These are phyloP conservation scores for Scutellaria minor DNA, from an alignment of 257 asterid genomes.

Conservation along the genomic window DNA sequence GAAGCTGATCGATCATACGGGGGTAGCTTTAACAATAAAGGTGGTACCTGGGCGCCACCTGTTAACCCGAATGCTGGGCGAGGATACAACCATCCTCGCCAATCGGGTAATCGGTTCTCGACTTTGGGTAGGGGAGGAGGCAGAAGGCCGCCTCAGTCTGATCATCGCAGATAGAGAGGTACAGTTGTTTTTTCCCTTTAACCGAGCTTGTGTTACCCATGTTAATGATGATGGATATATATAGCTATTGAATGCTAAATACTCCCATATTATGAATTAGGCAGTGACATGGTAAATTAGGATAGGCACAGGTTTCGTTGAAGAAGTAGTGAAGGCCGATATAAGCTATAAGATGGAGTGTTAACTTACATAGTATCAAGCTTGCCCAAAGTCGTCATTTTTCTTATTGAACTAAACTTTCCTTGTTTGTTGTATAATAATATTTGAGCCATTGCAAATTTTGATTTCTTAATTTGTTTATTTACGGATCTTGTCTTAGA, in stretches of 20 bases:
- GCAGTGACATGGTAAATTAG: conserved; percentile 7
- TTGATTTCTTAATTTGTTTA: too few relatives aligned
- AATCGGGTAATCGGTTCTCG: conserved; percentile 62
- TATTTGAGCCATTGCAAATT: too few relatives aligned
- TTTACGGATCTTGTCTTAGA: too few relatives aligned
- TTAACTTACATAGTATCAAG: too few relatives aligned
- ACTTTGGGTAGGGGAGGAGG: conserved; percentile 62
- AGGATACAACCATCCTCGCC: conserved; percentile 56
- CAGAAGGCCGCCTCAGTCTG: conserved; percentile 65
- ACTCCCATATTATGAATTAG: not conserved
- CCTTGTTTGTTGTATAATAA: too few relatives aligned
- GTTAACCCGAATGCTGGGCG: conserved; percentile 49
- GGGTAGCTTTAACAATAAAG: conserved; percentile 38
- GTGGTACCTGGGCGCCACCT: conserved; percentile 45
- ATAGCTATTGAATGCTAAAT: conserved; percentile 21
- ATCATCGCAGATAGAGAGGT: conserved; percentile 52
- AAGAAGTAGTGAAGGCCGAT: conserved; percentile 6
- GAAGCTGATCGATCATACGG: conserved; percentile 47
- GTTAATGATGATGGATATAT: not conserved
- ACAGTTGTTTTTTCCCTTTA: not conserved
- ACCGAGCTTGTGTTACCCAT: conserved; percentile 19
- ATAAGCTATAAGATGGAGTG: conserved; percentile 11
- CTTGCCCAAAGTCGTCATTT: too few relatives aligned
- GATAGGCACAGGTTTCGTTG: conserved; percentile 22
- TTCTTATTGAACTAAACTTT: too few relatives aligned